These are phyloP conservation scores for Nannochloropsis granulata DNA, from an alignment of 108 stramenopile species.

Conservation along the genomic window DNA sequence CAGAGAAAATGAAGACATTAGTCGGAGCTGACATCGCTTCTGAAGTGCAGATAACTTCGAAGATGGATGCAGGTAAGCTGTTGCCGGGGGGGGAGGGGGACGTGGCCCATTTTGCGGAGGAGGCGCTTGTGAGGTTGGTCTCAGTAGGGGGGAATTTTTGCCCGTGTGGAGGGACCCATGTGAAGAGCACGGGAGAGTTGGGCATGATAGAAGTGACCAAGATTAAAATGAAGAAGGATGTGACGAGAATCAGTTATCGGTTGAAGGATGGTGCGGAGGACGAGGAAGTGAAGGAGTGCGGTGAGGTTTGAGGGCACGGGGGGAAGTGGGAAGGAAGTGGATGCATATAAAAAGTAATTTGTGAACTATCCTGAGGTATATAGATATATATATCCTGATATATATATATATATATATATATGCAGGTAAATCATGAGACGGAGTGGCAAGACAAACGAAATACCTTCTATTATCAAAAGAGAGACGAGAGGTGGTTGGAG, in stretches of 20 bases:
- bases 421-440: too few species aligned
- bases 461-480: too few species aligned
- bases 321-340: too few species aligned
- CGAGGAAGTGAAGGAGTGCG: too few species aligned
- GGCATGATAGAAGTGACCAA: conserved; percentile 15
- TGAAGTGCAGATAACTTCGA: not conserved
- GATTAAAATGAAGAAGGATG: conserved; percentile 28
- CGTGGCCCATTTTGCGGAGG: not conserved
- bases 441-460: too few species aligned
- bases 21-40: not conserved
- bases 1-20: not conserved
- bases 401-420: too few species aligned
- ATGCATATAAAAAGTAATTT: too few species aligned
- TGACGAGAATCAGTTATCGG: conserved; percentile 21
- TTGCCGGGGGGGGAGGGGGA: not conserved
- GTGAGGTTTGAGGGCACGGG: too few species aligned
- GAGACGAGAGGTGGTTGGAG: too few species aligned
- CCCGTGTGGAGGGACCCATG: conserved; percentile 36
- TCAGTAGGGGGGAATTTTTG: conserved; percentile 22
- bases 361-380: too few species aligned
- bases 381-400: too few species aligned
- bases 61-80: not conserved
- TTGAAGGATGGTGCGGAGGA: not conserved
- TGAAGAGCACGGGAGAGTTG: conserved; percentile 18
- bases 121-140: conserved; percentile 6